These are phyloP conservation scores for Wallacemonas rigidus DNA, from an alignment of 208 protist species.

Conservation along the genomic window DNA sequence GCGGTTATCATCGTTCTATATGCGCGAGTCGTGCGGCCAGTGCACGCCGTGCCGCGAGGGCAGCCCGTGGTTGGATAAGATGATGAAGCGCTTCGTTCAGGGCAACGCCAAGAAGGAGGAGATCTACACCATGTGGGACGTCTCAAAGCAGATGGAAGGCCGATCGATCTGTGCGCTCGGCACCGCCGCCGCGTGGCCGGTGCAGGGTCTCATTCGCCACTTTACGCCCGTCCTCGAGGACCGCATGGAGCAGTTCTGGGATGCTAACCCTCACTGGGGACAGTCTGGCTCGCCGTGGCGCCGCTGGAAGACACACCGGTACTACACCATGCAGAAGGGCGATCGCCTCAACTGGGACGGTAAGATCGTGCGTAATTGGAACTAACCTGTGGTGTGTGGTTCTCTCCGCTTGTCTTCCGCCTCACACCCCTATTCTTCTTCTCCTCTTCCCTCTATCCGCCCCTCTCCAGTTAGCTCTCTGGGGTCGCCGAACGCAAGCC, in stretches of 20 bases:
- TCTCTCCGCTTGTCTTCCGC: neutral
- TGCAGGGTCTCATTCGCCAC: constrained; percentile 98
- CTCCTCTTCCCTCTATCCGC: constrained; percentile 11
- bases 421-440: neutral
- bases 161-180: constrained; percentile 99
- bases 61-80: constrained; percentile 95
- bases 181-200: constrained; percentile 98
- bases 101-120: constrained; percentile 97
- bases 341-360: constrained; percentile 88
- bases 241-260: constrained; percentile 92
- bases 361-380: constrained; percentile 90
- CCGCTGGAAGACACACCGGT: constrained; percentile 87
- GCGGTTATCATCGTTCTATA: constrained; percentile 97
- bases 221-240: constrained; percentile 96
- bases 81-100: constrained; percentile 97
- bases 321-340: constrained; percentile 92
- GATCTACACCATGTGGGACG: constrained; percentile 97
- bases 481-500: neutral
- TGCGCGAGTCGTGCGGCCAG: constrained; percentile 97
- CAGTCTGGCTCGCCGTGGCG: constrained; percentile 80
- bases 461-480: neutral
- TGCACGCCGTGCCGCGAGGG: constrained; percentile 99
- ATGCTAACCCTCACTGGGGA: constrained; percentile 88
- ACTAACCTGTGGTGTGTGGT: constrained; percentile 29
- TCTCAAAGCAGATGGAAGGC: constrained; percentile 98